Evolutionary conservation across 192 early-diverging fungal species (phyloP), one percentile per base, ranked within the genome.

Genomic region (Umbelopsis ramanniana): DNA sequence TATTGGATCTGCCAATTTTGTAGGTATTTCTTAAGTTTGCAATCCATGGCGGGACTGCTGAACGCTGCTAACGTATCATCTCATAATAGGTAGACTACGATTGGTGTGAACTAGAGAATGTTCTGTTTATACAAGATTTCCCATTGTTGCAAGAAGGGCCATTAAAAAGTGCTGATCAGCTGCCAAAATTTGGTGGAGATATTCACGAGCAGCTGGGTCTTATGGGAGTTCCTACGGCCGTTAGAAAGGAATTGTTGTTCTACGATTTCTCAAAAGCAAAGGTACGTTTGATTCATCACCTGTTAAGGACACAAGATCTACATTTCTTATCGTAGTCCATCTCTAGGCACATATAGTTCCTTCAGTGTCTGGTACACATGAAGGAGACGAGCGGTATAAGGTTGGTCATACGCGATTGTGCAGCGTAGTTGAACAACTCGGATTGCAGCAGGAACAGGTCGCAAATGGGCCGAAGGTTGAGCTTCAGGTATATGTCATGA

Each of bases 101-200:
- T 73, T 91, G 88, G 83, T 67, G 79, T 9, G 73, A 85, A 19
- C 63, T 91, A 15, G 83, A 86, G 10, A 91, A 91, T 74, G 84
- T 85, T 6, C 70, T 91, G 23, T 91, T 84, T 76, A 86, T 91
- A 12, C 90, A 91, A 66, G 90, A 91, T 54, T 83, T 91, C 50
- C 77, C 81, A 2, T 46, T 79, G 21, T 79, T 74, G 0, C 46
- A 79, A 14, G 47, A 22, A 2, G 50, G 33, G 2, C 48, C 66
- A 0, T 35, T 53, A 0, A 47, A 55, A 0, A 50, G 53, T 47
- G 69, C 48, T 1, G 47, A 45, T 3, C 46, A 73, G 1, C 35
- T 80, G 0, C 81, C 82, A 0, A 68, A 69, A 6, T 91, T 91
- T 79, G 81, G 85, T 4, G n/a, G 45, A 8, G 71, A 78, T 17